phyloP scores from a whole-genome alignment of 1,139 yeast species.

The Pichia cactophila region DNA sequence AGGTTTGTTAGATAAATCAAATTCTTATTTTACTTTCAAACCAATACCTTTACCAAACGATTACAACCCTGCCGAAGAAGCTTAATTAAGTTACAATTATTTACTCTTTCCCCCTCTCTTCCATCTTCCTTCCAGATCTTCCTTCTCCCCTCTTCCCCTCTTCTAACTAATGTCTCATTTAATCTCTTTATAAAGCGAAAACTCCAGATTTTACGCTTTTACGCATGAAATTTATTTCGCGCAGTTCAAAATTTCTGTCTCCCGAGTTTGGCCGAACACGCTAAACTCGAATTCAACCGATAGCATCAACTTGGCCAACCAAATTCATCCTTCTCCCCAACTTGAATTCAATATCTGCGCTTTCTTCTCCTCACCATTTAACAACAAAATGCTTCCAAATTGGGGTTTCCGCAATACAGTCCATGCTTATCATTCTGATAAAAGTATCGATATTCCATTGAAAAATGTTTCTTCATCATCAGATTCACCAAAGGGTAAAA shows the following conservation, averaged over 20 bases:
- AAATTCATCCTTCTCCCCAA: neutral
- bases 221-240: no score
- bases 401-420: slow-evolving; percentile 38
- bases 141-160: neutral
- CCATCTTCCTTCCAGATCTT: neutral
- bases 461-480: slow-evolving; percentile 15
- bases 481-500: slow-evolving; percentile 10
- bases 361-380: neutral
- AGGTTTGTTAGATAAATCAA: slow-evolving; percentile 34
- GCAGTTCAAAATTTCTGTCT: no score
- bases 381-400: slow-evolving; percentile 16
- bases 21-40: slow-evolving; percentile 33
- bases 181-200: neutral
- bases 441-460: slow-evolving; percentile 30
- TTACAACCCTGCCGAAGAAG: slow-evolving; percentile 16
- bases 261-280: no score
- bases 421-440: slow-evolving; percentile 28
- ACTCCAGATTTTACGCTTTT: neutral
- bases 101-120: neutral
- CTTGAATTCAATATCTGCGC: neutral
- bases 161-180: no score
- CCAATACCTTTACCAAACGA: slow-evolving; percentile 34
- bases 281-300: neutral
- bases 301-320: neutral
- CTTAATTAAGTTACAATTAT: neutral